Base-by-base conservation (phyloP, 2,329 filamentous ascomycete genomes). In the Passalora sequoiae region DNA sequence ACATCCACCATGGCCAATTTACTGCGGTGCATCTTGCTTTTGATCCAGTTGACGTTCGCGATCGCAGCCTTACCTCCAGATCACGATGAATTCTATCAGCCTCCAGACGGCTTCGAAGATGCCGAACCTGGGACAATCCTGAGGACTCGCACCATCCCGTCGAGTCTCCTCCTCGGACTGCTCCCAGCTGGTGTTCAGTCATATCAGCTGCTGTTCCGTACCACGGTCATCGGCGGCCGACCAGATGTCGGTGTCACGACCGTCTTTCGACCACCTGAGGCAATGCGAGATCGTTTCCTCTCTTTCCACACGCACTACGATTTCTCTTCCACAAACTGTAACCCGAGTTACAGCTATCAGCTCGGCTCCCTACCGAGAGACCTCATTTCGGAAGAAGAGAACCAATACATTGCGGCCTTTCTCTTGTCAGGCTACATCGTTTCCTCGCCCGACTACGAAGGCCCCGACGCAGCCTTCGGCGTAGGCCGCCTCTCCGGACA, bases 371-470 rank as follows among this genome's bases (percentile, higher is more conserved):
- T 47, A 1, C 62, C 59, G 20, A 43, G 41, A 8, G 50, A 59
- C 38, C 24, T 56, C 4, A 56, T 57, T 32, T 46, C 46, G 1
- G 36, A 43, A 10, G 39, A 49, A 4, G 57, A 61, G 36, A 47
- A 47, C 38, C 29, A 58, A 2, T 15, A 58, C 10, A 22, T 60
- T 2, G 38, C 60, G 40, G 46, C 25, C 5, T 57, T 49, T 36
- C 35, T 60, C 15, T 15, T 41, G 2, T 42, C 41, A 1, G 57
- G 57, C 17, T 58, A 57, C 40, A 60, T 60, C 20, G 58, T 61
- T 17, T 55, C 57, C 2, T 48, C 56, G 3, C 69, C 73, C 0
- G 74, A 76, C 50, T 69, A 67, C 44, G 64, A 72, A 47, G 57
- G 56, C 4, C 48, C 56, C 7, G 56, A 61, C 31, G 55, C 58